These are phyloP conservation scores for Irpex sp. DNA, from an alignment of 1,284 basidiomycete genomes.

Conservation along the genomic window DNA sequence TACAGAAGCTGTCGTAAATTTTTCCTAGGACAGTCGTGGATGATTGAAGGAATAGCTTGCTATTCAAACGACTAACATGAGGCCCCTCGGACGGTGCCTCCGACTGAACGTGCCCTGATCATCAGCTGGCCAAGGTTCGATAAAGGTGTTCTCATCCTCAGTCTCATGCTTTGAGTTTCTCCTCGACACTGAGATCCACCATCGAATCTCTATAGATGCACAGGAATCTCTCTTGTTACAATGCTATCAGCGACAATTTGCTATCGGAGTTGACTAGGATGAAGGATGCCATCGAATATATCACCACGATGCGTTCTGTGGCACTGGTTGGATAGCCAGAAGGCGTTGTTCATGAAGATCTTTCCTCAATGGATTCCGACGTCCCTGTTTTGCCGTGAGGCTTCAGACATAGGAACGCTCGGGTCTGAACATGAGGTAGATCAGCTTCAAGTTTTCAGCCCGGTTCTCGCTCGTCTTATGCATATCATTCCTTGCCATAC, in stretches of 20 bases:
- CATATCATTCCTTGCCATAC: not conserved
- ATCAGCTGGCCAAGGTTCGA: conserved; percentile 1
- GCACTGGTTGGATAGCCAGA: not conserved
- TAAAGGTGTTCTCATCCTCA: not conserved
- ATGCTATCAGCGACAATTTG: not conserved
- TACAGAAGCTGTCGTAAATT: not conserved
- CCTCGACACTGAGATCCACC: not conserved
- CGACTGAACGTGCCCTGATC: conserved; percentile 2
- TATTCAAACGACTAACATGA: not conserved
- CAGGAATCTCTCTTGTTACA: not conserved
- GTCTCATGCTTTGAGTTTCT: not conserved
- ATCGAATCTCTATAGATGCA: not conserved
- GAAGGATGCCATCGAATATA: not conserved
- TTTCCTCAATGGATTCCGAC: not conserved
- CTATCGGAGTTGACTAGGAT: not conserved
- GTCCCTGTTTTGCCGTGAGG: not conserved
- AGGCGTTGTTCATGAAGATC: conserved; percentile 2
- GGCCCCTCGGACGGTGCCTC: not conserved
- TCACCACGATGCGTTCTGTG: not conserved
- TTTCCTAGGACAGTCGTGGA: not conserved
- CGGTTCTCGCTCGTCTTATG: not conserved
- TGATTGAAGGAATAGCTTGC: not conserved
- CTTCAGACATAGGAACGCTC: not conserved
- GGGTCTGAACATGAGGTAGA: not conserved
- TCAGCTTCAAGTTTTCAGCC: not conserved